Evolutionary conservation across 495 filamentous ascomycete genomes (phyloP).

Genomic region (Hypomontagnella submonticulosa): DNA sequence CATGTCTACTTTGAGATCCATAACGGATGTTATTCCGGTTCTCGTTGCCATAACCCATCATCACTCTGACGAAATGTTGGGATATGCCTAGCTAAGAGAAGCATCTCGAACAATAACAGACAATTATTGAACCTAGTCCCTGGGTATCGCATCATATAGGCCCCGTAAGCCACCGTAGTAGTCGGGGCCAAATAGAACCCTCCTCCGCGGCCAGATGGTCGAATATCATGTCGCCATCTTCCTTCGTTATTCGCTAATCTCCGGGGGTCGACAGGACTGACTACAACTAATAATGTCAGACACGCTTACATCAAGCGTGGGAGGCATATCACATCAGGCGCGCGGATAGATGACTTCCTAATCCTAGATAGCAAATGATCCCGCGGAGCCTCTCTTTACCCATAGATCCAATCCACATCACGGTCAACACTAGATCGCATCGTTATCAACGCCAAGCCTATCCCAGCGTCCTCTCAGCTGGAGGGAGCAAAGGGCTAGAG

Average conservation of each 20-base stretch:
- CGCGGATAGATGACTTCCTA: slow-evolving; percentile 26
- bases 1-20: slow-evolving; percentile 8
- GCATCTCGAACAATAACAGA: slow-evolving; percentile 12
- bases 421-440: slow-evolving; percentile 9
- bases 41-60: slow-evolving; percentile 10
- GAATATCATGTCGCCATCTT: slow-evolving; percentile 31
- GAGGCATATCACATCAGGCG: slow-evolving; percentile 15
- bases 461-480: slow-evolving; percentile 4
- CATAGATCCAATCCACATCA: slow-evolving; percentile 13
- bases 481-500: slow-evolving; percentile 36
- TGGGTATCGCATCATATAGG: slow-evolving; percentile 14
- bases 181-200: slow-evolving; percentile 12
- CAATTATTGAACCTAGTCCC: slow-evolving; percentile 5
- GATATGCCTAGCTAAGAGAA: slow-evolving; percentile 6
- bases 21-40: slow-evolving; percentile 8
- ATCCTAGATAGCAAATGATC: slow-evolving; percentile 1
- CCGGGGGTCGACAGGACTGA: slow-evolving; percentile 1
- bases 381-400: slow-evolving; percentile 10
- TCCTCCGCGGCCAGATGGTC: slow-evolving; percentile 10
- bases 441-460: slow-evolving; percentile 37
- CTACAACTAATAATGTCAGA: slow-evolving; percentile 5
- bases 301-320: slow-evolving; percentile 7
- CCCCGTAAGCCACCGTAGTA: slow-evolving; percentile 3
- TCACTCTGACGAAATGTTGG: slow-evolving; percentile 16
- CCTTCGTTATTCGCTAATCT: slow-evolving; percentile 25